A percentile compares a stretch with the other conserved stretches of the same genome.
phyloP scores from a whole-genome alignment of 148 eudicot genomes.

The Arbutus unedo region DNA sequence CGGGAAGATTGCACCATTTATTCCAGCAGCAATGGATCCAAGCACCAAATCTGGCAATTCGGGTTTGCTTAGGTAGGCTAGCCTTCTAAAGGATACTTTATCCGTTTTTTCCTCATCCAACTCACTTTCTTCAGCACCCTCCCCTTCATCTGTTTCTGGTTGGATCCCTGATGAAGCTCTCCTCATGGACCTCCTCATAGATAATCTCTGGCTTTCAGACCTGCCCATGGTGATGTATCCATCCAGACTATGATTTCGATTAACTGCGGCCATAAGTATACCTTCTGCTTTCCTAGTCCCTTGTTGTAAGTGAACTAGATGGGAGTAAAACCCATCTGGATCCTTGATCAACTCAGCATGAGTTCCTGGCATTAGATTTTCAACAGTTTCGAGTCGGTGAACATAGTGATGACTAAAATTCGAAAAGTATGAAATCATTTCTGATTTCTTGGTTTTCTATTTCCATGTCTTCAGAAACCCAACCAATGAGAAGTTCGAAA shows the following conservation, averaged over 20 bases:
- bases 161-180: conserved; percentile 48
- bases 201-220: conserved; percentile 41
- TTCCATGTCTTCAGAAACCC: too few relatives aligned
- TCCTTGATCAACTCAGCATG: conserved; percentile 57
- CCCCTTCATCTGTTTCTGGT: not conserved
- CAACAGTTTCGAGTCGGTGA: too few relatives aligned
- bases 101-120: not conserved
- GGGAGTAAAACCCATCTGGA: conserved; percentile 67
- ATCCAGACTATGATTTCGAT: not conserved
- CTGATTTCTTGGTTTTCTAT: too few relatives aligned
- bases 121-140: too few relatives aligned
- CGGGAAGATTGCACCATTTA: conserved; percentile 62
- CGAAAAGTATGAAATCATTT: too few relatives aligned
- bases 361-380: conserved; percentile 35
- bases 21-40: conserved; percentile 59
- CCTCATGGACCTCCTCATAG: conserved; percentile 53
- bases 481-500: too few relatives aligned
- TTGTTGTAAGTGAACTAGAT: conserved; percentile 63
- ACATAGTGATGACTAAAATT: too few relatives aligned
- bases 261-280: too few relatives aligned
- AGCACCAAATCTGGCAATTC: conserved; percentile 53
- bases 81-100: conserved; percentile 40
- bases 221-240: conserved; percentile 31
- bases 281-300: conserved; percentile 17
- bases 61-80: conserved; percentile 60